These are phyloP conservation scores for Alopecurus myosuroides DNA, from an alignment of 176 grass and related monocot genomes.

Conservation along the genomic window DNA sequence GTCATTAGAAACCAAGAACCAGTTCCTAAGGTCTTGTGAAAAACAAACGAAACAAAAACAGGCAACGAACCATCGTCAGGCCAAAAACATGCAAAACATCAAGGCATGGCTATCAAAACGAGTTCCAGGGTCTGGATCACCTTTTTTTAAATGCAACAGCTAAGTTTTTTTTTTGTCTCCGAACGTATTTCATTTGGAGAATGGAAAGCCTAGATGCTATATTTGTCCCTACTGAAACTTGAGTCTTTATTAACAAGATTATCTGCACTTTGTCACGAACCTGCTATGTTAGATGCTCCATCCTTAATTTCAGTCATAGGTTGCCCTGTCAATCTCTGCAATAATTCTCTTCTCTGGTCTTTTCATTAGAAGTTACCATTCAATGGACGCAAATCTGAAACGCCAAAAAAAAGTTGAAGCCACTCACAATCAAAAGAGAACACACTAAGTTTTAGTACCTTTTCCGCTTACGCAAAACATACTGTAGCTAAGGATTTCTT, in stretches of 20 bases:
- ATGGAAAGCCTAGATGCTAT: not conserved
- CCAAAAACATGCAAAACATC: not conserved
- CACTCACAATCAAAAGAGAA: not conserved
- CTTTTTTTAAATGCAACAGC: not conserved
- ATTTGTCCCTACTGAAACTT: not conserved
- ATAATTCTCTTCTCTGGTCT: not conserved
- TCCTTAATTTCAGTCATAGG: not conserved
- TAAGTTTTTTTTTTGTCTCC: not conserved
- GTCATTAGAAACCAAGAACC: not conserved
- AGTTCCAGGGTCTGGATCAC: not conserved
- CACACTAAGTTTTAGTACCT: not conserved
- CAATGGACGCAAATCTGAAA: not conserved
- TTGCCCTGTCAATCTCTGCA: not conserved
- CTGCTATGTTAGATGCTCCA: not conserved
- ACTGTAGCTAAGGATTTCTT: not conserved
- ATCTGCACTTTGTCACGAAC: not conserved
- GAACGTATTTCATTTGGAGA: not conserved
- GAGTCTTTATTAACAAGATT: not conserved
- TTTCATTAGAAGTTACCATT: not conserved
- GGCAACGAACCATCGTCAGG: not conserved
- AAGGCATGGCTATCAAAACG: not conserved
- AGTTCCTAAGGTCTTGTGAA: not conserved
- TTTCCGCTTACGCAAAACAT: not conserved
- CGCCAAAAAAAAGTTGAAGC: not conserved
- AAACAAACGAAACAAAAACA: not conserved